These are phyloP conservation scores for Dissophora globulifera DNA, from an alignment of 192 early-diverging fungal species.

Conservation along the genomic window DNA sequence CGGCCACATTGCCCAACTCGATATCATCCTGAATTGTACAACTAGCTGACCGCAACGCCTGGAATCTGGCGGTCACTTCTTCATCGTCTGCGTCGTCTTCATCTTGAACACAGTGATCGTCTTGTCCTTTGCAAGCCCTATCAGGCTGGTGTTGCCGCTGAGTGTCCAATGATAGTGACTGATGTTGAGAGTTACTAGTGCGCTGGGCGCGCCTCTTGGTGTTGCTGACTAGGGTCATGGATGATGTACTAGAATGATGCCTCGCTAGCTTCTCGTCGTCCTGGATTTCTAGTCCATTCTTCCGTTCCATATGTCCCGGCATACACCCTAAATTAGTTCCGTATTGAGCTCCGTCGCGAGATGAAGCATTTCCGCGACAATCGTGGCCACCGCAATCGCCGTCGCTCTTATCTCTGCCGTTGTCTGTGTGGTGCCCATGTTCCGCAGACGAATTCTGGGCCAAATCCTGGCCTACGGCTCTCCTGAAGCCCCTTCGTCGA, in stretches of 20 bases:
- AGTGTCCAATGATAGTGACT: no score
- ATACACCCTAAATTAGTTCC: neutral
- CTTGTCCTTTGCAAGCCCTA: neutral
- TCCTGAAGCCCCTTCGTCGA: neutral
- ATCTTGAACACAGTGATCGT: neutral
- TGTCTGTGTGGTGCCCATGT: no score
- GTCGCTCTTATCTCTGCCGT: neutral
- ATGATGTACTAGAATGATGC: slow-evolving; percentile 14
- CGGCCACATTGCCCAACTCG: neutral
- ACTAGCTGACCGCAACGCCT: neutral
- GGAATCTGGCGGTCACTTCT: neutral
- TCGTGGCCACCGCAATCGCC: neutral
- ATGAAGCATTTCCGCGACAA: no score
- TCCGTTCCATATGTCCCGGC: neutral
- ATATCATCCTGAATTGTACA: neutral
- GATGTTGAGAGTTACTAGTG: no score
- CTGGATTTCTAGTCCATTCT: neutral
- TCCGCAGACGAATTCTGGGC: no score
- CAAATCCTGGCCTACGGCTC: no score
- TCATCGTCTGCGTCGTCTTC: neutral
- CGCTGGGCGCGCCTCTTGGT: neutral
- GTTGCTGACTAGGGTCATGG: slow-evolving; percentile 21
- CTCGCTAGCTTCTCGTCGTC: neutral
- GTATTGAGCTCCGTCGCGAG: no score
- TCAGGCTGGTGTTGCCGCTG: slow-evolving; percentile 3